phyloP scores from a whole-genome alignment of 768 basidiomycete genomes.

The Pilatotrama ljubarskyi region DNA sequence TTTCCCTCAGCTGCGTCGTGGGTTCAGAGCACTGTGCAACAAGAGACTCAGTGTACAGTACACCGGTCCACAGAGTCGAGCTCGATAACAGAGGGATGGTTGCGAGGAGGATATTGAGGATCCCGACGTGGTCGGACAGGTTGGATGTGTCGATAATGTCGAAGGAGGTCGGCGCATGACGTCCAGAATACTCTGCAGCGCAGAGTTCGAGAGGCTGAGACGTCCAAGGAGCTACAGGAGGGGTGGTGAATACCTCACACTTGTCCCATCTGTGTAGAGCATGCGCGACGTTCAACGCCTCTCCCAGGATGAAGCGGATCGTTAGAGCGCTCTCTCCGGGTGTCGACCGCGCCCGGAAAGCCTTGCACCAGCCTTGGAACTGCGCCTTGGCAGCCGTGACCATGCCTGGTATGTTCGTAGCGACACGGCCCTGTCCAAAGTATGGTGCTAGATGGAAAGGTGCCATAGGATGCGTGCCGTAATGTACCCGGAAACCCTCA shows the following conservation, averaged over 20 bases:
- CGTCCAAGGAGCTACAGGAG: slow-evolving; percentile 40
- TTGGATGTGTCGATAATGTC: slow-evolving; percentile 54
- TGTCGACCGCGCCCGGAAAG: not conserved
- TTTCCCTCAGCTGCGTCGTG: slow-evolving; percentile 30
- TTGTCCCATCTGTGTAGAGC: slow-evolving; percentile 31
- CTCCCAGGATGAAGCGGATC: slow-evolving; percentile 25
- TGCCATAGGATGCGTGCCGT: slow-evolving; percentile 44
- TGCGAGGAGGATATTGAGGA: slow-evolving; percentile 20
- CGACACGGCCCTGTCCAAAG: slow-evolving; percentile 8
- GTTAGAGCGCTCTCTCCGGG: slow-evolving; percentile 25
- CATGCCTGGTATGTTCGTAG: not conserved
- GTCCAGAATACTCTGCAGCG: slow-evolving; percentile 32
- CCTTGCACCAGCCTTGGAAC: slow-evolving; percentile 9
- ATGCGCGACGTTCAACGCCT: slow-evolving; percentile 33
- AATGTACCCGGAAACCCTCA: slow-evolving; percentile 42
- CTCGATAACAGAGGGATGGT: slow-evolving; percentile 39
- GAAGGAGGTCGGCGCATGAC: slow-evolving; percentile 37
- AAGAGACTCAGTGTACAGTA: slow-evolving; percentile 45
- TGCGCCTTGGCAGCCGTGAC: not conserved
- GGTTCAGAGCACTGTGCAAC: slow-evolving; percentile 29
- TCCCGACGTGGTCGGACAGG: slow-evolving; percentile 45
- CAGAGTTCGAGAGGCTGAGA: slow-evolving; percentile 34
- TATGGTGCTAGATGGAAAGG: slow-evolving; percentile 44
- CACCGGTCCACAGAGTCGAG: slow-evolving; percentile 22
- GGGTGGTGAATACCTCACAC: slow-evolving; percentile 5